A percentile compares a stretch with the other conserved stretches of the same genome.
phyloP scores from a whole-genome alignment of 2,329 filamentous ascomycete genomes.

The Sporothrix pallida region DNA sequence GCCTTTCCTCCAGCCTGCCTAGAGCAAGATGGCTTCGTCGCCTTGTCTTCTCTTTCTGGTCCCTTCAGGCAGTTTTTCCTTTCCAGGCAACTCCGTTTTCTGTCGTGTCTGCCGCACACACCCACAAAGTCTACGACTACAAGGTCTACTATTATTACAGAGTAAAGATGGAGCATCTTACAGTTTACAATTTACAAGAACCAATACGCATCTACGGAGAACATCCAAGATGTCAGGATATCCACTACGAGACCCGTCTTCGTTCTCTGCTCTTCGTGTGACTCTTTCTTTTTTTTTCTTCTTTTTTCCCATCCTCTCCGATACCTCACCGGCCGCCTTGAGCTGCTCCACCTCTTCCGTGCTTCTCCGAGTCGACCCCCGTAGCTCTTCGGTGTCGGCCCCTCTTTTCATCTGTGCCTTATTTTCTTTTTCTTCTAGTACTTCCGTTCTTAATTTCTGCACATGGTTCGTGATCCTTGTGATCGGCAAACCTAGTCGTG shows the following conservation, averaged over 20 bases:
- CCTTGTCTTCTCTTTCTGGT: not conserved
- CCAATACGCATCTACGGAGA: not conserved
- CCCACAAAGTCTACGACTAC: not conserved
- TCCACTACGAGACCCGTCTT: conserved; percentile 11
- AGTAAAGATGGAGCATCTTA: not conserved
- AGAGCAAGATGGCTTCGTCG: not conserved
- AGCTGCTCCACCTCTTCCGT: not conserved
- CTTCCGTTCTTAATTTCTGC: not conserved
- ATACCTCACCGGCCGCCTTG: not conserved
- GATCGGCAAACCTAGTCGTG: not conserved
- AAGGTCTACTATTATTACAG: not conserved
- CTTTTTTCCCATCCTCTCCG: too few relatives aligned
- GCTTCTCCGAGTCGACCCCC: conserved; percentile 6
- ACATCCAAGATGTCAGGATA: not conserved
- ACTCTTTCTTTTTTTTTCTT: not conserved
- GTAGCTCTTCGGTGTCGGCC: not conserved
- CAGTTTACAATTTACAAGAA: not conserved
- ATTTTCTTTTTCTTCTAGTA: not conserved
- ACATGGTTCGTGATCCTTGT: not conserved
- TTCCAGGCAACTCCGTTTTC: not conserved
- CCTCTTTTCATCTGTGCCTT: not conserved
- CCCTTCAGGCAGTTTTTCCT: not conserved
- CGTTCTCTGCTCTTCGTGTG: not conserved
- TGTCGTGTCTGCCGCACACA: not conserved
- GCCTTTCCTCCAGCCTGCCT: not conserved